Conservation (phyloP, 2,329 filamentous ascomycete species). For the Neofusicoccum laricinum region DNA sequence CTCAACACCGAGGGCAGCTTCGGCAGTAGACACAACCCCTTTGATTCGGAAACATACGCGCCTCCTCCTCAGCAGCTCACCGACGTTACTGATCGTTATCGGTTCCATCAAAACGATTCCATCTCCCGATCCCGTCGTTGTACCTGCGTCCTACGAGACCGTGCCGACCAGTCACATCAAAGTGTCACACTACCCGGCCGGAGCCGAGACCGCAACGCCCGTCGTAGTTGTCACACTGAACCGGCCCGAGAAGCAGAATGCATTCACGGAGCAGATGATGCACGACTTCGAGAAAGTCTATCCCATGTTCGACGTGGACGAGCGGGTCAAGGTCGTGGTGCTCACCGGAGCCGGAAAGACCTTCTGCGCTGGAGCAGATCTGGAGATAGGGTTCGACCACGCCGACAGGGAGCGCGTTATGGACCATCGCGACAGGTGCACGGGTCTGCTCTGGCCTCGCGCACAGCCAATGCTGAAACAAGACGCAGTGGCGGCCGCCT, state of each 20-base stretch:
- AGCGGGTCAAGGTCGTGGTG: constrained; percentile 19
- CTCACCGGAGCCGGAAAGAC: constrained; percentile 17
- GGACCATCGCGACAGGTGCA: constrained; percentile 18
- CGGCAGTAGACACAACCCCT: too few relatives aligned
- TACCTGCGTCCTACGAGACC: constrained; percentile 40
- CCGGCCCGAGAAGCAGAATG: constrained; percentile 15
- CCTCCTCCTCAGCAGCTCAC: too few relatives aligned
- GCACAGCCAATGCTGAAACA: constrained; percentile 23
- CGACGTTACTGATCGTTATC: too few relatives aligned
- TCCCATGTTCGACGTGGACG: constrained; percentile 17
- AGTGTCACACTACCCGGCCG: constrained; percentile 49
- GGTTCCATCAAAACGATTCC: background rate
- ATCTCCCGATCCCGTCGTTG: background rate
- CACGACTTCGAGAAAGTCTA: constrained; percentile 1
- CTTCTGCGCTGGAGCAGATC: constrained; percentile 19
- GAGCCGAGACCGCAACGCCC: constrained; percentile 27
- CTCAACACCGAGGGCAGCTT: too few relatives aligned
- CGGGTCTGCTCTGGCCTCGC: too few relatives aligned
- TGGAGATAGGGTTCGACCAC: constrained; percentile 11
- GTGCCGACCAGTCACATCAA: constrained; percentile 45
- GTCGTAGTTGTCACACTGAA: constrained; percentile 13
- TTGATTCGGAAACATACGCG: too few relatives aligned
- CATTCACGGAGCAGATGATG: constrained; percentile 14
- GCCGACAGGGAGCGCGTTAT: constrained; percentile 22
- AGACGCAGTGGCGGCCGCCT: constrained; percentile 53